Conservation (phyloP, 139 green algal species). For the Coccomyxa sp. region DNA sequence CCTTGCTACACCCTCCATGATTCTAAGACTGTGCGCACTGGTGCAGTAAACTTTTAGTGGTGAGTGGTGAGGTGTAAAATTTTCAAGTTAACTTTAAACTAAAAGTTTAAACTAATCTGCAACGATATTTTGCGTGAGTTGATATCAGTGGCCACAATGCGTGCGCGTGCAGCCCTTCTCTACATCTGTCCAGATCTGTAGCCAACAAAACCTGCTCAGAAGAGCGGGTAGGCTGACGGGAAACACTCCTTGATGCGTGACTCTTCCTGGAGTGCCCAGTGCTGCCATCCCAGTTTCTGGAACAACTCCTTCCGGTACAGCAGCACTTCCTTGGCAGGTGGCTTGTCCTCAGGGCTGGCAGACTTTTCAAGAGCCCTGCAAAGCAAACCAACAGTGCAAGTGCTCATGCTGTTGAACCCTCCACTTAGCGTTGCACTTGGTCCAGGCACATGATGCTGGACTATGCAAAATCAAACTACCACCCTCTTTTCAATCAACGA, state of each 20-base stretch:
- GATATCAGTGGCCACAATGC: no score
- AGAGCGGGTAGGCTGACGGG: slow-evolving; percentile 38
- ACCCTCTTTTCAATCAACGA: background rate
- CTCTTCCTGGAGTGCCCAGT: slow-evolving; percentile 46
- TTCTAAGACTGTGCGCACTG: no score
- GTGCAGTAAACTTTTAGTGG: no score
- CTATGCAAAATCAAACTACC: background rate
- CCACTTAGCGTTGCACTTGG: background rate
- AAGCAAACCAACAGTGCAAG: background rate
- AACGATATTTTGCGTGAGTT: no score
- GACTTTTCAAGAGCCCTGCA: slow-evolving; percentile 42
- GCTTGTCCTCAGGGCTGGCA: slow-evolving; percentile 31
- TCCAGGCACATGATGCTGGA: background rate
- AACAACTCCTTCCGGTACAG: slow-evolving; percentile 35
- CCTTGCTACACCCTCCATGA: no score
- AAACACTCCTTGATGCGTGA: slow-evolving; percentile 34
- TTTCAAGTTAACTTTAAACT: no score
- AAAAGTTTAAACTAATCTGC: no score
- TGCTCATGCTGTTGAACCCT: background rate
- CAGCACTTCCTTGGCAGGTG: slow-evolving; percentile 28
- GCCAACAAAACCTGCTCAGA: slow-evolving; percentile 20
- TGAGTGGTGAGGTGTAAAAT: no score
- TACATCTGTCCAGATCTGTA: no score
- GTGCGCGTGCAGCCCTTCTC: no score
- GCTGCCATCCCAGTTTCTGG: slow-evolving; percentile 49